Base-by-base conservation (phyloP, 768 basidiomycete genomes). In the Calocybe cyanea region DNA sequence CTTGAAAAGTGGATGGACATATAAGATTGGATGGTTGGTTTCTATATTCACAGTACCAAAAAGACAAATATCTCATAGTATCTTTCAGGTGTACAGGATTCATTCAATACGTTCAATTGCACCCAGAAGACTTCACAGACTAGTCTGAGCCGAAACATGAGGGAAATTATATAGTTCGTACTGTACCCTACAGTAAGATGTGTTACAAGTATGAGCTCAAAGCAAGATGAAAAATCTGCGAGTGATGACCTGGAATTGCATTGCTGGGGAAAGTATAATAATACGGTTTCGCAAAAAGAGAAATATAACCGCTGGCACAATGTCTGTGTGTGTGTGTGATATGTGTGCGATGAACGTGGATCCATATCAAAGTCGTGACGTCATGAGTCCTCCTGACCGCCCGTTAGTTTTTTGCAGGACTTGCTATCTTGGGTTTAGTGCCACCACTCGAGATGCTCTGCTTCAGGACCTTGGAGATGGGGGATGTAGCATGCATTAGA, bases 381-480 rank as follows among this genome's bases (percentile, higher is more conserved):
- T 40, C 48, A 21, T 49, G 17, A 44, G 30, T n/a, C 17, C 34
- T 6, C 4, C 34, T n/a, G 34, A 35, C 5, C 5, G 2, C 9
- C 23, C 5, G 10, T 35, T 38, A 56, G 54, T 46, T 54, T 53
- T 54, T 54, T 14, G 49, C 42, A 33, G 57, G 58, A 41, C 57
- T 63, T 21, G 55, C 47, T 4, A 52, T 47, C 45, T 66, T 67
- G 19, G 52, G 18, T 50, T 63, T 23, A 50, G 64, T 61, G n/a
- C 53, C 52, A n/a, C 63, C 63, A 4, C 57, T 60, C 1, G 62
- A 60, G 7, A 64, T 62, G 41, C 59, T 67, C 51, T 66, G 69
- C 53, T 65, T 70, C 43, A 68, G 62, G 46, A 66, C 25, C 11
- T 28, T 28, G 72, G 68, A 10, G 70, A 69, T 9, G 64, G 54